Conservation (phyloP, 169 alveolate genomes). For the Condylostoma magnum region DNA sequence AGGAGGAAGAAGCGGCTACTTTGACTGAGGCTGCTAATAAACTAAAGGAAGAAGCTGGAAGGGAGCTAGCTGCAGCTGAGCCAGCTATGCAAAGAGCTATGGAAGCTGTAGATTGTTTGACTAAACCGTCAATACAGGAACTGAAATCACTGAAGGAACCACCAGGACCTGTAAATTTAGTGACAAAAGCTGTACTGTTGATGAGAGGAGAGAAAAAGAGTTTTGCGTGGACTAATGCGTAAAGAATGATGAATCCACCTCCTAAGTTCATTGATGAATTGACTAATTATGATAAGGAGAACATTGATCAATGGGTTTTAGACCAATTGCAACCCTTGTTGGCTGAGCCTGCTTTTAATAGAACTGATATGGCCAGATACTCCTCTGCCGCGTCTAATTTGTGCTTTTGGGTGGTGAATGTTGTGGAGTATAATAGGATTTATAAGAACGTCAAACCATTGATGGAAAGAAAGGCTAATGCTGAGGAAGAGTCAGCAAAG, state of each 20-base stretch:
- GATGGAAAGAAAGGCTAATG: constrained; percentile 90
- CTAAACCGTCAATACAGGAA: constrained; percentile 92
- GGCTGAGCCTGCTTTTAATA: constrained; percentile 87
- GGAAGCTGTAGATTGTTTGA: constrained; percentile 94
- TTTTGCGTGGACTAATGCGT: constrained; percentile 91
- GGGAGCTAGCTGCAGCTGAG: constrained; percentile 92
- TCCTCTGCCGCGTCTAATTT: constrained; percentile 94
- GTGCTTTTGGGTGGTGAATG: constrained; percentile 92
- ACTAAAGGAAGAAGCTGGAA: constrained; percentile 86
- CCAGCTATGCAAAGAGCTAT: constrained; percentile 95
- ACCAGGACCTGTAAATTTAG: constrained; percentile 90
- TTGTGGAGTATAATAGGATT: constrained; percentile 91
- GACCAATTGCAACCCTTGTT: constrained; percentile 85
- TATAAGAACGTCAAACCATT: constrained; percentile 92
- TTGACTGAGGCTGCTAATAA: constrained; percentile 88
- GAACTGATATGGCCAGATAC: constrained; percentile 90
- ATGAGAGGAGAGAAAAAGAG: constrained; percentile 90
- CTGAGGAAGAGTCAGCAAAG: constrained; percentile 84
- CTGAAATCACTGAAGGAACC: constrained; percentile 94
- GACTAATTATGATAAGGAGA: constrained; percentile 87
- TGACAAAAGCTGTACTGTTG: constrained; percentile 90
- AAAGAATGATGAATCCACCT: constrained; percentile 93
- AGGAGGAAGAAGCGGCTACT: constrained; percentile 84
- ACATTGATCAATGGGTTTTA: constrained; percentile 91
- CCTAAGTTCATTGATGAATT: constrained; percentile 88